Evolutionary conservation across 306 rosid genomes (phyloP), one percentile per base, ranked within the genome.

Genomic region (Pueraria montana): DNA sequence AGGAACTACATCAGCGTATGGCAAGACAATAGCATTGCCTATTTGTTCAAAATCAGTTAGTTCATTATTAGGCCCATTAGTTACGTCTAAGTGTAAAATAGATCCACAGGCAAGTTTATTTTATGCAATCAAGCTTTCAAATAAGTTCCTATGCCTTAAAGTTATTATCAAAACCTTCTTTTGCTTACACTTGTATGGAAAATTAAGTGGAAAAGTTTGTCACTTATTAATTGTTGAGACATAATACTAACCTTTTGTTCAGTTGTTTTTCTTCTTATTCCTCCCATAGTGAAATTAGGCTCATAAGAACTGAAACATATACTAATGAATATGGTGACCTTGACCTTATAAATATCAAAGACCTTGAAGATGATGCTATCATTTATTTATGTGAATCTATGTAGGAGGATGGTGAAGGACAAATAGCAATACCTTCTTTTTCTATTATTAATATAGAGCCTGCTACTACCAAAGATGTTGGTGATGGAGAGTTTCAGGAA

Each of bases 351-450:
- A 27, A 27, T 1, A 72, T 18, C 14, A 2, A 26, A 9, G 45
- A 17, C 14, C 17, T 49, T 11, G 2, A 11, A 59, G 46, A 30
- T 72, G 18, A 48, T 21, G 62, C 2, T 3, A 61, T 40, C 38
- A 56, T 75, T 76, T 61, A 17, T 10, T 59, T 11, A 43, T 43
- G 8, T 62, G 13, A 76, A 76, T 62, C 0, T 62, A 2, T 77
- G 46, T n/a, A 77, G 81, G 72, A 27, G 11, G 46, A 62, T 43
- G 72, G 34, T 11, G 61, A 63, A 46, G 45, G 20, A 12, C 30
- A 77, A 62, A 77, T 48, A 27, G 40, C 14, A 21, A n/a, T n/a
- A 5, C 27, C 72, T 62, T 76, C 72, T 17, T 16, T 45, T 43
- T 43, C 42, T 4, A 12, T 2, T 11, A 8, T 59, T 27, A 59